Base-by-base conservation (phyloP, 108 stramenopile species). In the Parietichytrium sp. region DNA sequence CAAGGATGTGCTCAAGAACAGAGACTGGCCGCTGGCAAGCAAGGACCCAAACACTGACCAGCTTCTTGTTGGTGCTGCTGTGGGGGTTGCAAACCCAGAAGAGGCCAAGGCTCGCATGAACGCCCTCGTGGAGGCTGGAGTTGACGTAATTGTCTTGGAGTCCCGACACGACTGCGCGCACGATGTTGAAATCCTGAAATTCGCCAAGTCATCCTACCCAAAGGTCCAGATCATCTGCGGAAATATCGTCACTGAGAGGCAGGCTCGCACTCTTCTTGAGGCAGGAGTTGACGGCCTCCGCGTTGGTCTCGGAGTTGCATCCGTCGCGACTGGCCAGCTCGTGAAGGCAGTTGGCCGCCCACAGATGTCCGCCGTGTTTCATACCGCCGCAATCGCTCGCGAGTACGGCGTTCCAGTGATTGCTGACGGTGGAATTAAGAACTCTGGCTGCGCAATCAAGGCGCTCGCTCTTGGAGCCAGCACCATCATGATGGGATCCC, bases 241-340 rank as follows among this genome's bases (percentile, higher is more conserved):
- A 27, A 99, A 99, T 85, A 96, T 98, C 33, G 98, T 99, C 29
- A 98, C 98, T 7, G 93, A 94, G 15, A 83, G 89, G 0, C 99
- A 99, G 89, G 98, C 97, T 29, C 84, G 91, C 47, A 93, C 94
- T 81, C 90, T 99, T 54, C 98, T 99, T 85, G 87, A 95, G 82
- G 96, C 97, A 47, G 99, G 99, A 38, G 99, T 94, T 10, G 98
- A 99, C 87, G 99, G 96, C 42, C 89, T 99, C 26, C 93, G 99
- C 23, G 97, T 99, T 8, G 99, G 99, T 54, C 98, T 99, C 98
- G 99, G 99, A 49, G 95, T 97, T 36, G 99, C 98, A 77, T 95
- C 94, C 48, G 98, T 99, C 81, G 98, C 98, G 82, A 99, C 99
- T 29, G 98, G 98, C 4, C 99, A 99, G 86, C 98, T 98, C 88